A percentile compares a stretch with the other conserved stretches of the same genome.
These are phyloP conservation scores for Rosa chinensis DNA, from an alignment of 306 rosid species.

Conservation along the genomic window DNA sequence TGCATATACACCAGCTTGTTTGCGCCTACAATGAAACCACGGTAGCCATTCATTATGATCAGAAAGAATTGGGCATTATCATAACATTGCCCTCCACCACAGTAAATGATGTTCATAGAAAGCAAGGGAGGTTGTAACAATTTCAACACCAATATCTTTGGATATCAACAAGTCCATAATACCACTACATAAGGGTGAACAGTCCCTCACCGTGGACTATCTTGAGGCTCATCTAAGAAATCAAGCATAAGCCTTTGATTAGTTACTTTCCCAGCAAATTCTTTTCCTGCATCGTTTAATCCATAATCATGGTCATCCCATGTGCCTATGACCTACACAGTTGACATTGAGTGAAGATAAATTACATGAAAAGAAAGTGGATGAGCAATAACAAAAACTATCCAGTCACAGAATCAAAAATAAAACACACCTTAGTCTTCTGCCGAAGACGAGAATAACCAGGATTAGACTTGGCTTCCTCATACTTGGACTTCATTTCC, in stretches of 20 bases:
- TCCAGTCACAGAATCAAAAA: slow-evolving; percentile 2
- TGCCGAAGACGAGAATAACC: slow-evolving; percentile 57
- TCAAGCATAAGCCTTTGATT: slow-evolving; percentile 83
- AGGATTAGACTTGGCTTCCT: slow-evolving; percentile 55
- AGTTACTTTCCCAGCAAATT: slow-evolving; percentile 48
- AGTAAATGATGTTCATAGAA: background rate
- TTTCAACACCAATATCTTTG: background rate
- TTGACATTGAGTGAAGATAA: slow-evolving; percentile 19
- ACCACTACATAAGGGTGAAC: slow-evolving; percentile 7
- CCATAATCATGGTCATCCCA: slow-evolving; percentile 97
- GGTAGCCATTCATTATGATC: slow-evolving; percentile 23
- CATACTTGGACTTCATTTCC: slow-evolving; percentile 63
- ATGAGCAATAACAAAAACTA: slow-evolving; percentile 13
- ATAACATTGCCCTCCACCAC: background rate
- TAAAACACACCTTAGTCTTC: slow-evolving; percentile 48
- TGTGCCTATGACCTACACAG: slow-evolving; percentile 70
- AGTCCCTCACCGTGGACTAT: slow-evolving; percentile 62
- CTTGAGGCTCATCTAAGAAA: slow-evolving; percentile 72
- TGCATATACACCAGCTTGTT: slow-evolving; percentile 74
- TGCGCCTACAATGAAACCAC: slow-evolving; percentile 51
- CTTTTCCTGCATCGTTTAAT: slow-evolving; percentile 80
- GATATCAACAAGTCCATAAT: background rate
- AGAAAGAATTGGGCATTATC: background rate
- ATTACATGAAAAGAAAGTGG: background rate
- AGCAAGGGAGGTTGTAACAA: background rate